Evolutionary conservation across 106 monocot species (phyloP).

Genomic region (Apostasia shenzhenica): DNA sequence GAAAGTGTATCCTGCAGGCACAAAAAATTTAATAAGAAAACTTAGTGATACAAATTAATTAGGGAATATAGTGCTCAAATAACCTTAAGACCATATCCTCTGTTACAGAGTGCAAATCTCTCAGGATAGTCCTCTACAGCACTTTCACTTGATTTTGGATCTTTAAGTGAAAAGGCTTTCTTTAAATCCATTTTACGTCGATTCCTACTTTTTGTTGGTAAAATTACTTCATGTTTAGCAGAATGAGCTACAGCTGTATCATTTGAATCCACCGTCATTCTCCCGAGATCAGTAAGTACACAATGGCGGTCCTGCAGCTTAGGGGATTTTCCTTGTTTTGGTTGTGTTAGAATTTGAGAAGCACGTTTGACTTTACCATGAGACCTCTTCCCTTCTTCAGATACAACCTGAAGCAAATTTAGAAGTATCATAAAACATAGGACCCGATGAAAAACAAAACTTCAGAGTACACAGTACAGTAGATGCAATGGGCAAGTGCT

Average conservation of each 20-base stretch:
- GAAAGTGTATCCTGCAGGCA: conserved; percentile 61
- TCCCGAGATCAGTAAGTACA: conserved; percentile 32
- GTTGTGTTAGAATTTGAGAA: conserved; percentile 28
- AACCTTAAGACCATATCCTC: conserved; percentile 43
- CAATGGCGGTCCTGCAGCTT: conserved; percentile 40
- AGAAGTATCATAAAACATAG: too few relatives aligned
- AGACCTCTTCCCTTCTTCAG: conserved; percentile 59
- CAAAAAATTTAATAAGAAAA: background rate
- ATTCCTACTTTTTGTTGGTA: conserved; percentile 29
- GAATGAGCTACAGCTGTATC: conserved; percentile 28
- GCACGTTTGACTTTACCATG: conserved; percentile 40
- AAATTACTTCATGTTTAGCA: conserved; percentile 16
- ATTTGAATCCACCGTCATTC: conserved; percentile 16
- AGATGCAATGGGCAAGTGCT: too few relatives aligned
- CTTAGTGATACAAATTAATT: background rate
- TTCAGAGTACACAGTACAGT: too few relatives aligned
- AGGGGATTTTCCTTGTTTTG: conserved; percentile 39
- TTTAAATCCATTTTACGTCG: conserved; percentile 52
- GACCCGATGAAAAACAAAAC: too few relatives aligned
- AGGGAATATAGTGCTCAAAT: background rate
- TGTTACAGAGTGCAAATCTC: conserved; percentile 22
- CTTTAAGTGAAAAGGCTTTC: conserved; percentile 44
- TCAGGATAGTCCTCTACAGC: conserved; percentile 32
- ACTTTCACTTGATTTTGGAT: conserved; percentile 39
- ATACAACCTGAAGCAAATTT: background rate